These are phyloP conservation scores for Raffaelea ambrosiae DNA, from an alignment of 2,329 filamentous ascomycete genomes.

Conservation along the genomic window DNA sequence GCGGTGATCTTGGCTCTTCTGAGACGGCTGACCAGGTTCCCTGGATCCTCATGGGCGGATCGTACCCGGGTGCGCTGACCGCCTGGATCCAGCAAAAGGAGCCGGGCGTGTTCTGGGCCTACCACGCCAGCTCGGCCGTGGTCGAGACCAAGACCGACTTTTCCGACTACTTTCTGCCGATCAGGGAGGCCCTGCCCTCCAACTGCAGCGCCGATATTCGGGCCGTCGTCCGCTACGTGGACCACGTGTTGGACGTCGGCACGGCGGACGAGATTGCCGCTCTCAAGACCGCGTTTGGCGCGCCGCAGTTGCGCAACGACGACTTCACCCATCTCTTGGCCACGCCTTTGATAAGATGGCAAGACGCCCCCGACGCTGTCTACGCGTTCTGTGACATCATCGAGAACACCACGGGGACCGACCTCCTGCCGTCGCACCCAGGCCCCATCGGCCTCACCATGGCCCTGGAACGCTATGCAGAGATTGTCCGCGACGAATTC, in stretches of 20 bases:
- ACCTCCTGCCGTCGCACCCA: slow-evolving; percentile 31
- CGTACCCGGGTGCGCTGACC: slow-evolving; percentile 44
- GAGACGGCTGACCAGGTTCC: slow-evolving; percentile 40
- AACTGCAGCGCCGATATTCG: slow-evolving; percentile 46
- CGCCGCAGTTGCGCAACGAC: slow-evolving; percentile 30
- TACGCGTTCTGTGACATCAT: slow-evolving; percentile 39
- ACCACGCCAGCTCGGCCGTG: slow-evolving; percentile 44
- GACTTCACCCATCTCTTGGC: slow-evolving; percentile 28
- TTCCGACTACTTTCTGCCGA: slow-evolving; percentile 45
- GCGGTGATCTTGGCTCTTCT: slow-evolving; percentile 20
- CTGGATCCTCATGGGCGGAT: slow-evolving; percentile 46
- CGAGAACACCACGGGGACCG: slow-evolving; percentile 20
- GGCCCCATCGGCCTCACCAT: slow-evolving; percentile 39
- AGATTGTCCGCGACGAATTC: slow-evolving; percentile 33
- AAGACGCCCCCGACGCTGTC: slow-evolving; percentile 33
- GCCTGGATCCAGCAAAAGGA: slow-evolving; percentile 41
- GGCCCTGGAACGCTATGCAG: slow-evolving; percentile 41
- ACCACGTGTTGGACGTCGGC: slow-evolving; percentile 31
- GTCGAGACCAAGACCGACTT: slow-evolving; percentile 43
- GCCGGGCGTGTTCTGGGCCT: slow-evolving; percentile 48
- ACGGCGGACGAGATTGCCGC: slow-evolving; percentile 26
- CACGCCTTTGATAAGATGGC: slow-evolving; percentile 38
- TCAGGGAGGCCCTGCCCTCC: slow-evolving; percentile 41
- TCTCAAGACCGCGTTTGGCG: slow-evolving; percentile 40
- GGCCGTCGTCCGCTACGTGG: slow-evolving; percentile 42